These are phyloP conservation scores for Hanseniaspora thailandica DNA, from an alignment of 805 yeast genomes.

Conservation along the genomic window DNA sequence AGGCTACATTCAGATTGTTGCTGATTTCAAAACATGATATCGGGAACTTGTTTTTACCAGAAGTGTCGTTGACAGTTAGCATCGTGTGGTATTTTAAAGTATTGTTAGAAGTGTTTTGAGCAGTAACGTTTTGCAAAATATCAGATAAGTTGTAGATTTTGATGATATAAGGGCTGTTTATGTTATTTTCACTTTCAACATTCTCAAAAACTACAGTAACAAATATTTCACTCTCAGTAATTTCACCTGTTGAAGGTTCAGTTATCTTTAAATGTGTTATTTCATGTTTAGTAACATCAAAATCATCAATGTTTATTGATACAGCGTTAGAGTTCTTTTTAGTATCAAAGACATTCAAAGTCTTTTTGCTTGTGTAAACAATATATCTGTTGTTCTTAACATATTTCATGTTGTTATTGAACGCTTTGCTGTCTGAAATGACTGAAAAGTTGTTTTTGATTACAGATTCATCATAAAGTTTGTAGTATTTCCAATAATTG, in stretches of 20 bases:
- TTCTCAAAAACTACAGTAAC: slow-evolving; percentile 1
- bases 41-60: slow-evolving; percentile 40
- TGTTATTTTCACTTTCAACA: background rate
- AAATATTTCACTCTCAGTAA: background rate
- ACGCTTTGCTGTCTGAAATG: background rate
- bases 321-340: background rate
- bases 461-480: background rate
- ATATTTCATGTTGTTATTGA: background rate
- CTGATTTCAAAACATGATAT: slow-evolving; percentile 46
- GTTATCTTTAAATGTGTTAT: background rate
- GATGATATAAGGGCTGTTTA: slow-evolving; percentile 9
- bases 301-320: background rate
- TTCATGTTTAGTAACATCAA: slow-evolving; percentile 1
- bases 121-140: background rate
- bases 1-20: slow-evolving; percentile 32
- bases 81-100: slow-evolving; percentile 5
- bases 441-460: background rate
- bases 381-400: background rate
- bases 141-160: slow-evolving; percentile 2
- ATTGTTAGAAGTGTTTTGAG: background rate
- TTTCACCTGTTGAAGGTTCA: background rate
- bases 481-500: slow-evolving; percentile 9
- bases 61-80: slow-evolving; percentile 4
- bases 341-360: background rate
- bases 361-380: background rate